Conservation (phyloP, 805 yeast genomes). For the Kluyveromyces aestuarii region DNA sequence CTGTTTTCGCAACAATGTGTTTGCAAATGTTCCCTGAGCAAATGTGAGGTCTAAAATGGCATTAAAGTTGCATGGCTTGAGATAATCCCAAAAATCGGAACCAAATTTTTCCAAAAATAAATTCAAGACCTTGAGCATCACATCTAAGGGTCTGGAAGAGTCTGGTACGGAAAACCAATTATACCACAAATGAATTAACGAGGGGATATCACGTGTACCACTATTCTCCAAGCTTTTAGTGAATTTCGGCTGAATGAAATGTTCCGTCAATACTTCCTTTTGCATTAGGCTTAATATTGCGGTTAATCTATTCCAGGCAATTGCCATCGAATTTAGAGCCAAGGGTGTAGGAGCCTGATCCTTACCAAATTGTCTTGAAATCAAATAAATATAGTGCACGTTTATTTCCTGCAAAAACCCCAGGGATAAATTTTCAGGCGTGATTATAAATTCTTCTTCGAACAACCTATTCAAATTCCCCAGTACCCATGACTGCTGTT, state of each 20-base stretch:
- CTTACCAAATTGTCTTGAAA: conserved; percentile 1
- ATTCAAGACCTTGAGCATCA: conserved; percentile 43
- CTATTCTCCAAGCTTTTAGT: conserved; percentile 23
- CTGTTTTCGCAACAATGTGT: conserved; percentile 27
- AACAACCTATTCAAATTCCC: conserved; percentile 20
- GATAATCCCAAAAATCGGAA: conserved; percentile 43
- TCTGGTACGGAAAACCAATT: conserved; percentile 20
- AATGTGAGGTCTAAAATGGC: conserved; percentile 54
- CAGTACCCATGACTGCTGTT: conserved; percentile 42
- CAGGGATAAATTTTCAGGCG: conserved; percentile 20
- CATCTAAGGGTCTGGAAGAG: conserved; percentile 36
- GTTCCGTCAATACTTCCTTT: conserved; percentile 15
- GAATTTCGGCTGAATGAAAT: conserved; percentile 24
- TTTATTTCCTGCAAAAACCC: conserved; percentile 48
- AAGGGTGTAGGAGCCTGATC: conserved; percentile 43
- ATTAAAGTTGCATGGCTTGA: conserved; percentile 45
- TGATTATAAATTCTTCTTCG: conserved; percentile 5
- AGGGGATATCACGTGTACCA: conserved; percentile 22
- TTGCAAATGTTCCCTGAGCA: conserved; percentile 41
- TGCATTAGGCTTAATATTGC: conserved; percentile 24
- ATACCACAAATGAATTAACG: conserved; percentile 27
- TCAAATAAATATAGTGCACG: conserved; percentile 38
- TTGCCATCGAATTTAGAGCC: conserved; percentile 25
- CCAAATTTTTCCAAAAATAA: conserved; percentile 36
- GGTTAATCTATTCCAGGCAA: conserved; percentile 25